These are phyloP conservation scores for Gautieria morchelliformis DNA, from an alignment of 768 basidiomycete genomes.

Conservation along the genomic window DNA sequence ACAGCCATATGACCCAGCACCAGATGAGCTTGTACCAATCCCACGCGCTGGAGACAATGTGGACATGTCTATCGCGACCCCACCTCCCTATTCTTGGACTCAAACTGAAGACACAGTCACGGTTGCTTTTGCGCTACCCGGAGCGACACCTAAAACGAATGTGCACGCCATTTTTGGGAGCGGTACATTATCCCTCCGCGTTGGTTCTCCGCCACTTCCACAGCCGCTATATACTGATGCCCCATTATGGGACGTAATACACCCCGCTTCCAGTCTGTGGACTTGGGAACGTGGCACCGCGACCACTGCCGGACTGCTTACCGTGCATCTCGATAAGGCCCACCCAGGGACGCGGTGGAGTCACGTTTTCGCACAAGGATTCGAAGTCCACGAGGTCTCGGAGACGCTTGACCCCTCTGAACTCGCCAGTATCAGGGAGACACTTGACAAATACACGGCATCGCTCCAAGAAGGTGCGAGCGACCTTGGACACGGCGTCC, in stretches of 20 bases:
- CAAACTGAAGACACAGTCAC: constrained; percentile 80
- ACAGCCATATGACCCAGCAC: constrained; percentile 43
- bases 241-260: constrained; percentile 72
- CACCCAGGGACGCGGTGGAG: constrained; percentile 80
- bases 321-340: constrained; percentile 80
- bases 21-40: constrained; percentile 61
- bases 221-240: constrained; percentile 50
- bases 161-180: constrained; percentile 63
- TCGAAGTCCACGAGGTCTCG: constrained; percentile 47
- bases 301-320: constrained; percentile 48
- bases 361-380: constrained; percentile 62
- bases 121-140: constrained; percentile 75
- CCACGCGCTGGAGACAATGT: constrained; percentile 53
- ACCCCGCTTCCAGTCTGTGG: constrained; percentile 78
- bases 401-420: constrained; percentile 87
- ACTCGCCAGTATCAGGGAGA: constrained; percentile 66
- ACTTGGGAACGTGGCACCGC: constrained; percentile 81
- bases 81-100: constrained; percentile 87
- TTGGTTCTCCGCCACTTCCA: constrained; percentile 21
- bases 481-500: constrained; percentile 57
- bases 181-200: constrained; percentile 47
- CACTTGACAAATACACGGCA: constrained; percentile 79
- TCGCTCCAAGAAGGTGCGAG: constrained; percentile 45
- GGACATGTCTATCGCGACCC: constrained; percentile 32
- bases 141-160: constrained; percentile 46